Evolutionary conservation across 108 stramenopile species (phyloP).

Genomic region (Fragilariopsis cylindrus): DNA sequence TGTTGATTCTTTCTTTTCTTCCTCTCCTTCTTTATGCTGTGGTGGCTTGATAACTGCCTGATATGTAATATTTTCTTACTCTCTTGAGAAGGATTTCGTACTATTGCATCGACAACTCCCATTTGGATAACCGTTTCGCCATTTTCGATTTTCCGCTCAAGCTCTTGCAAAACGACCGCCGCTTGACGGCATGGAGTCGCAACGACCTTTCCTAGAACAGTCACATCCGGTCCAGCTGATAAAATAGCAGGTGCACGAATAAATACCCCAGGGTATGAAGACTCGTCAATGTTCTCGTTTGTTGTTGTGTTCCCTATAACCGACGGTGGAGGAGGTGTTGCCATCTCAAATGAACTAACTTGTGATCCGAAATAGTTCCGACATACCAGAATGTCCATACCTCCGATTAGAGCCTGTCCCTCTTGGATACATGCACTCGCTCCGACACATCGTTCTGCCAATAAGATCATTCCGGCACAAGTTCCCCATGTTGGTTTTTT

Average conservation of each 20-base stretch:
- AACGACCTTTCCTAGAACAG: conserved; percentile 85
- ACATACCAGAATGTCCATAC: conserved; percentile 93
- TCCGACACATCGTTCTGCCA: conserved; percentile 92
- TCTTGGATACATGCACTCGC: conserved; percentile 86
- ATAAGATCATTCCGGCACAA: conserved; percentile 98
- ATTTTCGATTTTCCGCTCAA: conserved; percentile 72
- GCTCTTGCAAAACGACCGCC: conserved; percentile 76
- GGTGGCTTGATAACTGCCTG: conserved; percentile 44
- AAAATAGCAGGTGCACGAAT: conserved; percentile 98
- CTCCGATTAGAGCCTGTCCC: conserved; percentile 95
- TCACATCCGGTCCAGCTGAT: conserved; percentile 66
- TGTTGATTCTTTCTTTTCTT: conserved; percentile 38
- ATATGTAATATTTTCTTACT: conserved; percentile 22
- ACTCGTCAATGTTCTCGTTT: neutral
- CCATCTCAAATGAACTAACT: conserved; percentile 91
- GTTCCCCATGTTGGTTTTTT: conserved; percentile 96
- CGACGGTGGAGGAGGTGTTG: conserved; percentile 67
- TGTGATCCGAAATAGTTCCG: conserved; percentile 99
- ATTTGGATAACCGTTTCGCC: conserved; percentile 80
- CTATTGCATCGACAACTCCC: conserved; percentile 78
- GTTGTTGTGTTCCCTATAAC: conserved; percentile 14
- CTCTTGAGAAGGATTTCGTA: conserved; percentile 53
- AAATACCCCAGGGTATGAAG: conserved; percentile 90
- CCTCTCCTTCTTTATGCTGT: neutral
- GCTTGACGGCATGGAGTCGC: conserved; percentile 90